Base-by-base conservation (phyloP, 2,329 filamentous ascomycete species). In the Cytospora schulzeri region DNA sequence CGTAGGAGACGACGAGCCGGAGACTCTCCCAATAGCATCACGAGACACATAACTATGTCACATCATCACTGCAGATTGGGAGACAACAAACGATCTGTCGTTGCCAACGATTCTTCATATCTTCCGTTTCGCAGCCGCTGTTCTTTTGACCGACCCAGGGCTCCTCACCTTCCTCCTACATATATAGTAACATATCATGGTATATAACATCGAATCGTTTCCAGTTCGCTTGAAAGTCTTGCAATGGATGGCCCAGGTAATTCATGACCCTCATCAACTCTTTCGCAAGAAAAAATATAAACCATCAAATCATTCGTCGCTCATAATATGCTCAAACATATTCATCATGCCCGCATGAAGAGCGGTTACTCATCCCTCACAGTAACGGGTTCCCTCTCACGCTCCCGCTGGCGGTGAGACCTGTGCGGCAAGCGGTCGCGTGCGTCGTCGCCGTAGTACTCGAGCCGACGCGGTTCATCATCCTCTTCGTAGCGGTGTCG, bases 391-490 rank as follows among this genome's bases (percentile, higher is more conserved):
- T 66, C 65, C 33, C 63, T 48, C 22, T 66, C 67, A 14, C 68
- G 62, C 8, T 74, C 74, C 2, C 71, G 71, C n/a, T 75, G 73
- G 57, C 72, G 71, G 57, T 76, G 72, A 14, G 70, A 72, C 62
- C 73, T 72, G 63, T 76, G 74, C 9, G 64, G 61, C 29, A 68
- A 48, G 33, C 60, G 56, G 22, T 70, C 69, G 22, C 70, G 69
- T 22, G 69, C 71, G 3, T 71, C 71, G 5, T 73, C 70, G 3
- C 68, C 69, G 17, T 75, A 71, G 58, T 71, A 70, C 29, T 70
- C 71, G 41, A 76, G 74, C 19, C 75, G 71, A 26, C 71, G 69
- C 38, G 76, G 73, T 45, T 69, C 70, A 17, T 73, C 67, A 6
- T 72, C 72, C 4, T 74, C 72, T 53, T 67, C 64, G 17, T 70